Evolutionary conservation across 257 asterid species (phyloP), one percentile per base, ranked within the genome.

Genomic region (Nyctanthes arbortristis): DNA sequence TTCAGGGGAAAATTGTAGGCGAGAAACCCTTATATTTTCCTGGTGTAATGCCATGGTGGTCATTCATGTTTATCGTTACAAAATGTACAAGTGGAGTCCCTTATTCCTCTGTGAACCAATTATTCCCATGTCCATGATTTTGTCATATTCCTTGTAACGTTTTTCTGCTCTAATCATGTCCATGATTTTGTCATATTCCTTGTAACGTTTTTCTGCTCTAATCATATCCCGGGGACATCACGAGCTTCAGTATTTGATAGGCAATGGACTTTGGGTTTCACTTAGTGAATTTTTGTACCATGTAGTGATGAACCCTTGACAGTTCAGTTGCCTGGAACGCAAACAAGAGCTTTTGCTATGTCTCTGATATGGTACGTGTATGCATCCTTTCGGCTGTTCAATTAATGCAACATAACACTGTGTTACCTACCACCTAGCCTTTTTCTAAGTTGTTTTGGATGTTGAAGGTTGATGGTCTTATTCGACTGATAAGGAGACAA

Each of bases 261-360:
- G 31, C 45, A 31, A 62, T 1, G 14, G 12, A 34, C 52, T 36
- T 66, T 70, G 7, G 61, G 62, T 35, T 18, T 73, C 14, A 59
- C 69, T n/a, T 45, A 45, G 16, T 14, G 24, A 24, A 43, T 16
- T 43, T 43, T 9, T 43, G 22, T 43, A 43, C n/a, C 24, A 4
- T 74, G 73, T 90, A 94, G 99, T 32, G 88, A 88, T 11, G 99
- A 94, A 56, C 84, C 97, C 18, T 16, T 40, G 1, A 40, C 16
- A 43, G 22, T 43, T 43, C 54, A 43, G 54, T 6, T 1, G 4
- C 22, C n/a, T n/a, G 89, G 99, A 62, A 94, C 97, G 34, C 99
- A 94, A 76, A 94, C 99, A 14, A 85, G 75, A 84, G 89, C 85
- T 84, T 84, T 45, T 84, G 89, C 65, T 84, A 74, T 28, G 89